Base-by-base conservation (phyloP, 2,329 filamentous ascomycete genomes). In the Claviceps sp. region DNA sequence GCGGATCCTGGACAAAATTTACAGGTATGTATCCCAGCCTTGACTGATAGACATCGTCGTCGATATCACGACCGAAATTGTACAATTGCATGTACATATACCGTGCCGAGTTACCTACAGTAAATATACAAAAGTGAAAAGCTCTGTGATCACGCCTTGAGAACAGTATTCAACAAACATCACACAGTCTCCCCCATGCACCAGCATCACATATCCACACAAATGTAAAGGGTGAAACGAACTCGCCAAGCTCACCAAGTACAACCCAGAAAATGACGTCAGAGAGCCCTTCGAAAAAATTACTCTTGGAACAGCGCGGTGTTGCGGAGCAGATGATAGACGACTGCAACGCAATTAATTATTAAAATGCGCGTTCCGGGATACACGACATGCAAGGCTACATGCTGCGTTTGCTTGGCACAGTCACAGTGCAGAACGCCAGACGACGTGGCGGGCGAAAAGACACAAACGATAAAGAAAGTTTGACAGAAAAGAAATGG, bases 211-310 rank as follows among this genome's bases (percentile, higher is more conserved):
- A 11, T 9, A 34, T 34, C 9, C 30, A 34, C 30, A 34, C 30
- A 34, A 34, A 74, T 81, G 78, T 82, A 60, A 72, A 73, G 77
- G 74, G 77, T 75, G 73, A 79, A 82, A 82, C 78, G 78, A 82
- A 76, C n/a, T 73, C 69, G 71, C 75, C 75, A 67, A 65, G 69
- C 72, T 72, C 73, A 80, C 61, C 53, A 59, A 60, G 55, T 54
- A 56, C 47, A 56, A 51, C 24, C 9, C 48, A 50, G 42, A 53
- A 55, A 47, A 59, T 66, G 74, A 74, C 72, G 70, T 81, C 79
- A 83, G 79, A 83, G 77, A 77, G 73, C 76, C 76, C 78, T 72
- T 67, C 48, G 11, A n/a, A 43, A 55, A 9, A 43, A 59, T 78
- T 68, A 50, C 65, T 82, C 62, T 83, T 72, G 79, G 79, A 82